Percentiles rank a stretch among this genome's conserved stretches.
phyloP scores from a whole-genome alignment of 2,329 filamentous ascomycete genomes.

The Cadophora malorum region DNA sequence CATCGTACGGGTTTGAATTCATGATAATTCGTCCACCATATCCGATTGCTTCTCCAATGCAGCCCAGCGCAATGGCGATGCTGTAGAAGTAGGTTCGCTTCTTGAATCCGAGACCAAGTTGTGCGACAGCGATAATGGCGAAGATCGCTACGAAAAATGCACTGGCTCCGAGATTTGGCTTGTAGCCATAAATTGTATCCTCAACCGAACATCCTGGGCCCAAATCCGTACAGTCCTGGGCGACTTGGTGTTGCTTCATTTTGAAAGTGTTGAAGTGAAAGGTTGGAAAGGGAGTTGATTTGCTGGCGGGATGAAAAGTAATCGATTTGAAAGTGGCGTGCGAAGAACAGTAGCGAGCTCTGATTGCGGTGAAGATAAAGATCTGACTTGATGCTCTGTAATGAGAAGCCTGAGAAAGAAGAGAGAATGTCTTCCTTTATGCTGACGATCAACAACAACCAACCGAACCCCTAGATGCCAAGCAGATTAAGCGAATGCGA shows the following conservation, averaged over 20 bases:
- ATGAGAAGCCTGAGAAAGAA: not conserved
- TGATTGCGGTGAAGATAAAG: not conserved
- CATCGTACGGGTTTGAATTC: conserved; percentile 57
- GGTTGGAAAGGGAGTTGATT: not conserved
- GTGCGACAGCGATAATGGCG: conserved; percentile 51
- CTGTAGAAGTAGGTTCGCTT: conserved; percentile 61
- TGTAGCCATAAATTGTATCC: conserved; percentile 53
- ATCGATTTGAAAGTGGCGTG: not conserved
- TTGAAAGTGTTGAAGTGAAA: conserved; percentile 1
- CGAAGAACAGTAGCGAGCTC: not conserved
- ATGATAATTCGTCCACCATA: conserved; percentile 61
- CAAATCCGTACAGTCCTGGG: conserved; percentile 30
- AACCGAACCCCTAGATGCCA: not conserved
- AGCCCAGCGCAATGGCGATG: conserved; percentile 51
- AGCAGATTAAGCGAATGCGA: conserved; percentile 14
- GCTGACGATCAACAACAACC: not conserved
- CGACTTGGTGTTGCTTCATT: conserved; percentile 24
- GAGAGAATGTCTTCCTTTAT: conserved; percentile 12
- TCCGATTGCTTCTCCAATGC: conserved; percentile 60
- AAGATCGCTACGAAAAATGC: conserved; percentile 60
- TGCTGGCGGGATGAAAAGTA: not conserved
- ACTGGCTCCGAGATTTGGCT: conserved; percentile 60
- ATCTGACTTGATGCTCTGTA: conserved; percentile 1
- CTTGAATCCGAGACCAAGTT: conserved; percentile 52
- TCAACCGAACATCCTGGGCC: conserved; percentile 43